Conservation (phyloP, 345 rosid genomes). For the Euphorbia lathyris region DNA sequence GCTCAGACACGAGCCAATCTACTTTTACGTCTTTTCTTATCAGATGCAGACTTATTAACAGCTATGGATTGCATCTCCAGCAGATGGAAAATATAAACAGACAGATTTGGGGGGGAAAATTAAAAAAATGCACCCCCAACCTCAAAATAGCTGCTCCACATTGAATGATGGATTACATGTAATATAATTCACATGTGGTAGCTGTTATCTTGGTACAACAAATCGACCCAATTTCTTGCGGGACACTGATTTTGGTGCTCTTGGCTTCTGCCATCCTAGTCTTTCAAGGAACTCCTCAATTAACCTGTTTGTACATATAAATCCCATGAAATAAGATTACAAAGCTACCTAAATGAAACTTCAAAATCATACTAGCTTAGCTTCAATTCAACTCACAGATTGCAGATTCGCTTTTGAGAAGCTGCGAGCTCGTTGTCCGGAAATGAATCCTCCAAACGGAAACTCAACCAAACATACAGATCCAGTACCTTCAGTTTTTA, state of each 20-base stretch:
- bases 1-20: too few relatives aligned
- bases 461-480: conserved; percentile 92
- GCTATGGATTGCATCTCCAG: too few relatives aligned
- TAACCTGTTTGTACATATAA: conserved; percentile 51
- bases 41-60: too few relatives aligned
- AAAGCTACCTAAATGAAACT: not conserved
- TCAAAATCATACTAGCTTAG: not conserved
- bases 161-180: not conserved
- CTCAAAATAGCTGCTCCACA: too few relatives aligned
- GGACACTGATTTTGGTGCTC: conserved; percentile 15
- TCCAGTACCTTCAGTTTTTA: conserved; percentile 66
- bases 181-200: conserved; percentile 13
- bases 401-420: conserved; percentile 73
- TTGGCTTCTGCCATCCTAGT: conserved; percentile 46
- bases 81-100: too few relatives aligned
- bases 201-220: conserved; percentile 14
- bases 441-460: conserved; percentile 75
- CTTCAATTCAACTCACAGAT: conserved; percentile 49
- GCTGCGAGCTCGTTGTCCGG: conserved; percentile 76
- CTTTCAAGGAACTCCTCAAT: conserved; percentile 85
- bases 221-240: conserved; percentile 10
- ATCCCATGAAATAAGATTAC: conserved; percentile 1
- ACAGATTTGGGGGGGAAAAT: too few relatives aligned
- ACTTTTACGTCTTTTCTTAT: too few relatives aligned
- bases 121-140: too few relatives aligned